Evolutionary conservation across 441 rosid species (phyloP).

Genomic region (Jatropha multifida): DNA sequence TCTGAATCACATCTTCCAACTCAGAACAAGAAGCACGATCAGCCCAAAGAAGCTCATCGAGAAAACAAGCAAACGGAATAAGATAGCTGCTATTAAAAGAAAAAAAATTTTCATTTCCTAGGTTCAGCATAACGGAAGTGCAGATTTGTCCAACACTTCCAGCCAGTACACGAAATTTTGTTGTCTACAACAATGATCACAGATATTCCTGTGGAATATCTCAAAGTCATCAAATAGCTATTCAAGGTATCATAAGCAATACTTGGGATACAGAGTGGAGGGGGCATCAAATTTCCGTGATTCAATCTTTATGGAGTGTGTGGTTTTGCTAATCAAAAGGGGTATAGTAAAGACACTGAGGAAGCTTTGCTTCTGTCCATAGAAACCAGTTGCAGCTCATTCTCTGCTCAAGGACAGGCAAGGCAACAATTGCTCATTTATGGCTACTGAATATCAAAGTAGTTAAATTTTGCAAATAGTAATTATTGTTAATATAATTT

Average conservation of each 20-base stretch:
- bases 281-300: constrained; percentile 6
- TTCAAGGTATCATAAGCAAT: too few relatives aligned
- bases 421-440: not conserved
- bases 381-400: too few relatives aligned
- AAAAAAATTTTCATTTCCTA: not conserved
- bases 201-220: too few relatives aligned
- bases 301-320: not conserved
- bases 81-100: not conserved
- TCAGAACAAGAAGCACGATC: not conserved
- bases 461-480: too few relatives aligned
- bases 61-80: not conserved
- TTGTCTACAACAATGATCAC: not conserved
- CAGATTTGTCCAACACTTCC: not conserved
- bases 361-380: too few relatives aligned
- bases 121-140: not conserved
- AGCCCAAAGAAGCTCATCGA: constrained; percentile 10
- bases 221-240: constrained; percentile 4
- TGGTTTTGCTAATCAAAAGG: not conserved
- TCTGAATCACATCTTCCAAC: not conserved
- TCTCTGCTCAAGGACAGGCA: too few relatives aligned
- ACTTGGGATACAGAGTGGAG: constrained; percentile 6
- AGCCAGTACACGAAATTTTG: not conserved
- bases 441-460: too few relatives aligned
- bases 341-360: not conserved
- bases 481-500: too few relatives aligned